Conservation (phyloP, 208 protist genomes). For the Trypanosoma mega region DNA sequence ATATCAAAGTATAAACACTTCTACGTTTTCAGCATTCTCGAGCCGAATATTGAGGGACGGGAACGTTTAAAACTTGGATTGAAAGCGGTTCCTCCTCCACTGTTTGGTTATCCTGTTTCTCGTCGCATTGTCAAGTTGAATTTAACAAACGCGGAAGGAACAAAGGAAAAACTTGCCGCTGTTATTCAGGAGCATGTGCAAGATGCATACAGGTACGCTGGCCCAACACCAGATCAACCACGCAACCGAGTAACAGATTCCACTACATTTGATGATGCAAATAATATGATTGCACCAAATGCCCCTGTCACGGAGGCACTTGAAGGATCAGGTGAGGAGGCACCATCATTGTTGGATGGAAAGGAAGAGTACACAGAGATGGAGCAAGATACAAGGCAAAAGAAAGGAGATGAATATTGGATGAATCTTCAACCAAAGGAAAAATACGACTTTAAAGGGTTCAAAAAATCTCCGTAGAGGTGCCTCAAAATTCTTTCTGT, state of each 20-base stretch:
- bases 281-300: conserved; percentile 91
- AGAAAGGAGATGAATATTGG: conserved; percentile 93
- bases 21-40: conserved; percentile 92
- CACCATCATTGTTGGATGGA: conserved; percentile 38
- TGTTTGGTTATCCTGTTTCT: conserved; percentile 90
- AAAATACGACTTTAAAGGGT: conserved; percentile 90
- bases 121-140: conserved; percentile 92
- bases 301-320: conserved; percentile 51
- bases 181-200: conserved; percentile 92
- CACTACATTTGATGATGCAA: conserved; percentile 87
- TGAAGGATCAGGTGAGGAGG: conserved; percentile 31
- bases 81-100: conserved; percentile 81
- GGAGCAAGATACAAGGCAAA: conserved; percentile 75
- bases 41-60: conserved; percentile 90
- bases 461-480: conserved; percentile 84
- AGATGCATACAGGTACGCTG: conserved; percentile 88
- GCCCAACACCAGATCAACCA: conserved; percentile 77
- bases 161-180: conserved; percentile 90
- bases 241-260: conserved; percentile 78
- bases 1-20: conserved; percentile 95
- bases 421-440: conserved; percentile 90
- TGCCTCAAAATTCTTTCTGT: conserved; percentile 1
- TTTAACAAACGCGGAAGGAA: conserved; percentile 81
- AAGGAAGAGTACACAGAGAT: conserved; percentile 73
- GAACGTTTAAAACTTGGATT: conserved; percentile 90